Evolutionary conservation across 225 moss, liverwort and hornwort species (phyloP), one percentile per base, ranked within the genome.

Genomic region (Rhytidiadelphus loreus): DNA sequence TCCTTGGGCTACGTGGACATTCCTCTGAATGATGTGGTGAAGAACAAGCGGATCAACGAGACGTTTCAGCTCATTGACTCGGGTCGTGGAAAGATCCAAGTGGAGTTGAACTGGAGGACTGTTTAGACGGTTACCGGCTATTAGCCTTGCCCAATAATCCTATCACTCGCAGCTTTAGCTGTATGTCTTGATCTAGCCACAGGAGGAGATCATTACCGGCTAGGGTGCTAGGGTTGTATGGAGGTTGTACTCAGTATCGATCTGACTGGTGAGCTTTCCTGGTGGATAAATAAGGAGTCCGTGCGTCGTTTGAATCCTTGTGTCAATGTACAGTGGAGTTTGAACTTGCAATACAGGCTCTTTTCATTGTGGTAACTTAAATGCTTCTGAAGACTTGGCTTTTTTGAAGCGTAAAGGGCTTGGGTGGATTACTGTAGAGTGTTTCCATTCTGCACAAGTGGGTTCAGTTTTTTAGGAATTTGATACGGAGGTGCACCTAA

Each of bases 21-120:
- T 75, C 81, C 94, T 57, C 88, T 99, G 44, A 88, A 93, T 35
- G 99, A 99, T 82, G 99, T 97, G 77, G 99, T 99, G 79, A 96
- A 85, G 82, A 99, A 99, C 86, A 97, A 92, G 90, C 93, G 97
- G 39, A 96, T 99, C 90, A 99, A 99, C 86, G 99, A 99, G 83
- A 90, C 91, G 81, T 97, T 95, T 83, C 93, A 95, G 90, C 84
- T 99, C 52, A 86, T 90, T 66, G 97, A 96, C 80, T 99, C 99
- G 12, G 90, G 93, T 83, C 96, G 92, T 58, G 99, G 99, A 43
- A 94, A 92, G 92, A 91, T 99, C 44, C 95, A 87, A 86, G 94
- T 99, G 83, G 99, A 97, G 90, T 52, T 99, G 89, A 93, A 93
- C 48, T 99, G 99, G 99, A 95, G 91, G 93, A 92, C 90, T 44